Conservation (phyloP, 1,284 basidiomycete species). For the Rhodotorula sp. region DNA sequence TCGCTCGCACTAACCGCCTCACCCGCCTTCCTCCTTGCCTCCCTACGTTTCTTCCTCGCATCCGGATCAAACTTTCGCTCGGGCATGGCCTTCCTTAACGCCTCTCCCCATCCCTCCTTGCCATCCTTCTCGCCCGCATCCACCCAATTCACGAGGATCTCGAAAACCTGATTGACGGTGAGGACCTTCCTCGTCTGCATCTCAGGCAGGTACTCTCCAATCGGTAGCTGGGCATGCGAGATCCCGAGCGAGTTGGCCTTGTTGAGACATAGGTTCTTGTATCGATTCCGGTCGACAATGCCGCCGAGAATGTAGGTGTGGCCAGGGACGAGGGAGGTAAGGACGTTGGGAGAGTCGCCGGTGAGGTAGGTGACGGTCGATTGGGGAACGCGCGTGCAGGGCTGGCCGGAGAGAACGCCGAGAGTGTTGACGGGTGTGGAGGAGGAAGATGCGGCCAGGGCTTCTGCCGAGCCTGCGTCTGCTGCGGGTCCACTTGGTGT, state of each 20-base stretch:
- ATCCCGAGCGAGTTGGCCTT: constrained; percentile 76
- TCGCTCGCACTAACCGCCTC: not conserved
- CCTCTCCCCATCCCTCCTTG: constrained; percentile 65
- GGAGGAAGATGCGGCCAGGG: not conserved
- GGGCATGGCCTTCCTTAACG: constrained; percentile 81
- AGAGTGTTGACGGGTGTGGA: constrained; percentile 8
- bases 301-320: constrained; percentile 90
- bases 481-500: no score
- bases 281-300: constrained; percentile 92
- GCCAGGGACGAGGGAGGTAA: constrained; percentile 63
- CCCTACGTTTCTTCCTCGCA: constrained; percentile 5
- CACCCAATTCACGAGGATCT: constrained; percentile 82
- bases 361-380: constrained; percentile 84
- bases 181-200: constrained; percentile 89
- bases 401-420: constrained; percentile 17
- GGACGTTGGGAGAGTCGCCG: constrained; percentile 84
- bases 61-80: constrained; percentile 73
- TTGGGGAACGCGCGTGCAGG: constrained; percentile 43
- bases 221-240: constrained; percentile 84
- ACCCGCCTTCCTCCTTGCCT: not conserved
- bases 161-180: constrained; percentile 93
- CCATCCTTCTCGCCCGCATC: constrained; percentile 14
- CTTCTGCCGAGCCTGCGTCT: not conserved
- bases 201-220: constrained; percentile 77
- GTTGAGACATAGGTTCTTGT: constrained; percentile 90